Percentiles rank a stretch among this genome's conserved stretches.
Evolutionary conservation across 192 early-diverging fungal species (phyloP).

Genomic region (Dissophora globulifera): DNA sequence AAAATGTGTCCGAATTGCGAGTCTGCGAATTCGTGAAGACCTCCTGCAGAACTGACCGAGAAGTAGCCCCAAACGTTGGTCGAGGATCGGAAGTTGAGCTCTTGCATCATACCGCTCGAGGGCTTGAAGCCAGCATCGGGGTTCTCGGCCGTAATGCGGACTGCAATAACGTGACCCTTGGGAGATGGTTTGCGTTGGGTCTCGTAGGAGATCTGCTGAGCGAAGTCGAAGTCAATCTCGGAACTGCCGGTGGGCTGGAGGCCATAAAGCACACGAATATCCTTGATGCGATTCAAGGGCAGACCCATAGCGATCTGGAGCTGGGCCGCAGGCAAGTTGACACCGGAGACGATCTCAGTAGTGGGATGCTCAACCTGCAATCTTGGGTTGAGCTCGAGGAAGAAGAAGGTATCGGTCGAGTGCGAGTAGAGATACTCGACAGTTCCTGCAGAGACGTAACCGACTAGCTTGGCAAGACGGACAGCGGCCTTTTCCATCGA

Average conservation of each 20-base stretch:
- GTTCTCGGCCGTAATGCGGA: conserved; percentile 99
- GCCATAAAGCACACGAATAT: conserved; percentile 96
- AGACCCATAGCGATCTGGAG: conserved; percentile 99
- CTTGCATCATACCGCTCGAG: conserved; percentile 93
- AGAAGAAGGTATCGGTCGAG: conserved; percentile 89
- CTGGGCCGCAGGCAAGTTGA: conserved; percentile 97
- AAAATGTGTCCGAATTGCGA: conserved; percentile 99
- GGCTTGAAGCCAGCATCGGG: conserved; percentile 99
- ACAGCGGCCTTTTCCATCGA: conserved; percentile 98
- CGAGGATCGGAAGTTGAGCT: conserved; percentile 96
- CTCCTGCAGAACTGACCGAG: conserved; percentile 92
- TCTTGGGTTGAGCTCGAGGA: conserved; percentile 97
- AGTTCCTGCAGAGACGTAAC: conserved; percentile 95
- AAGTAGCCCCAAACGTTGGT: conserved; percentile 99
- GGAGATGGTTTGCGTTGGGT: conserved; percentile 92
- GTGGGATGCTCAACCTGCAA: conserved; percentile 99
- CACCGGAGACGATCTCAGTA: conserved; percentile 98
- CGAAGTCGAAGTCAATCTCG: conserved; percentile 95
- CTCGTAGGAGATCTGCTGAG: conserved; percentile 75
- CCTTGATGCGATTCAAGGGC: conserved; percentile 92
- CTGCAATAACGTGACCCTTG: conserved; percentile 98
- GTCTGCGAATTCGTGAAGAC: conserved; percentile 99
- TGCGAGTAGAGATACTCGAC: conserved; percentile 97
- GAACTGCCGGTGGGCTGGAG: conserved; percentile 85
- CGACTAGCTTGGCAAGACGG: conserved; percentile 91